phyloP scores from a whole-genome alignment of 1,284 basidiomycete species.

The Sporisorium graminicola region DNA sequence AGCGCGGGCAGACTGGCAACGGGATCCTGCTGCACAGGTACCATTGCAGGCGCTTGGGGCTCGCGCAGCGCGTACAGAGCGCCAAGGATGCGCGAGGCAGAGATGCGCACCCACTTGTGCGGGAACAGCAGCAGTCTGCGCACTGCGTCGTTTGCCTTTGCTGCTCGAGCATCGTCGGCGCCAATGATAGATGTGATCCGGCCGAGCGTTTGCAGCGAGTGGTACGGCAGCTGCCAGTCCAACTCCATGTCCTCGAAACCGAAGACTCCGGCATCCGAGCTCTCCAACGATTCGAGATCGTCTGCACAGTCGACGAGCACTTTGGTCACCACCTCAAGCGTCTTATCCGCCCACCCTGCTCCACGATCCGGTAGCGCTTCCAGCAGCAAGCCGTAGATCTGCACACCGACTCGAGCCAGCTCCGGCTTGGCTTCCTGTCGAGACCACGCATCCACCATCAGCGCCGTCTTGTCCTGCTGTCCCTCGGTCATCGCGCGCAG shows the following conservation, averaged over 20 bases:
- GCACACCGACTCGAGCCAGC: conserved; percentile 80
- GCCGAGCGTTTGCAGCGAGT: conserved; percentile 72
- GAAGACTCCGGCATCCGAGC: conserved; percentile 14
- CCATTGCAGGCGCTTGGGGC: conserved; percentile 25
- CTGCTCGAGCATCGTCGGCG: background rate
- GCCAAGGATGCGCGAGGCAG: conserved; percentile 83
- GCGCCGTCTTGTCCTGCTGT: conserved; percentile 76
- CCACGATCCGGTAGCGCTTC: conserved; percentile 72
- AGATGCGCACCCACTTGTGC: conserved; percentile 92
- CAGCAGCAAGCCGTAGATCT: conserved; percentile 70
- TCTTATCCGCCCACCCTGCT: conserved; percentile 33
- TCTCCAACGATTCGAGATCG: conserved; percentile 53
- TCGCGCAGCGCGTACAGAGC: conserved; percentile 73
- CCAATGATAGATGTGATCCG: conserved; percentile 23
- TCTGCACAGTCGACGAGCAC: conserved; percentile 49
- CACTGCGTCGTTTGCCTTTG: conserved; percentile 72
- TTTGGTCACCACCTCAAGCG: conserved; percentile 31
- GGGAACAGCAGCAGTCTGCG: conserved; percentile 83
- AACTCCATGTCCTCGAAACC: conserved; percentile 73
- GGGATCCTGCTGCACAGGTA: conserved; percentile 69
- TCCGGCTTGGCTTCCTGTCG: conserved; percentile 74
- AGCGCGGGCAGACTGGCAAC: conserved; percentile 74
- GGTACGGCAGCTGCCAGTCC: conserved; percentile 88
- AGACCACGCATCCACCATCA: conserved; percentile 86
- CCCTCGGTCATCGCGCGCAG: conserved; percentile 78